Evolutionary conservation across 148 eudicot species (phyloP), one percentile per base, ranked within the genome.

Genomic region (Suaeda aralocaspica): DNA sequence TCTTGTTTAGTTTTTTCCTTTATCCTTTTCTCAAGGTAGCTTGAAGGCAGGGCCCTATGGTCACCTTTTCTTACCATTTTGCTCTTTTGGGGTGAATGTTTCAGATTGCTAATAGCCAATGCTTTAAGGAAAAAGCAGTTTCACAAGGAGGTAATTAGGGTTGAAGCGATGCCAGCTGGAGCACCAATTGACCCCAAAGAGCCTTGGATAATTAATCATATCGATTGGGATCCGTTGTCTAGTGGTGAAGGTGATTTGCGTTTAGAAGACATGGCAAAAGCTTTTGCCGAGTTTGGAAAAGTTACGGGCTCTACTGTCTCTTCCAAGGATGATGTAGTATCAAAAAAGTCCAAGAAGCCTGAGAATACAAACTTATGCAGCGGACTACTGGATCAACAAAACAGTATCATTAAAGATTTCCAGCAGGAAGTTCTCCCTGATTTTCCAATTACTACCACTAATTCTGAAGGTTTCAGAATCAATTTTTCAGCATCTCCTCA

Each of bases 161-260:
- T 91, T 72, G 92, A 91, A 81, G 28, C 71, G 74, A 72, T 91
- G 76, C 79, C 89, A 71, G 72, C 88, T 28, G 70, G 80, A 66
- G 62, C 68, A 12, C 77, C 75, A 52, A 58, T 62, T 70, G 79
- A 77, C 39, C 71, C 78, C 10, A 77, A 75, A 56, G 81, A 84
- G 44, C 81, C 88, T 52, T 77, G 80, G 80, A 74, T 81, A 66
- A 74, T 79, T 72, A 93, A 89, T 68, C 76, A 83, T 83, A 65
- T 87, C 34, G 78, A 84, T 65, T 94, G 99, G 99, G 99, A 94
- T 76, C 99, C 99, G 24, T 84, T 94, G 57, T 91, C 93, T 70
- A 86, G 93, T 59, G 96, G 95, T 29, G 96, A 91, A 53, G 99
- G 99, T 70, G 99, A 94, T 81, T 74, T 94, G 81, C 74, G 78